A percentile compares a stretch with the other conserved stretches of the same genome.
Evolutionary conservation across 306 rosid species (phyloP).

Genomic region (Medicago arabica): DNA sequence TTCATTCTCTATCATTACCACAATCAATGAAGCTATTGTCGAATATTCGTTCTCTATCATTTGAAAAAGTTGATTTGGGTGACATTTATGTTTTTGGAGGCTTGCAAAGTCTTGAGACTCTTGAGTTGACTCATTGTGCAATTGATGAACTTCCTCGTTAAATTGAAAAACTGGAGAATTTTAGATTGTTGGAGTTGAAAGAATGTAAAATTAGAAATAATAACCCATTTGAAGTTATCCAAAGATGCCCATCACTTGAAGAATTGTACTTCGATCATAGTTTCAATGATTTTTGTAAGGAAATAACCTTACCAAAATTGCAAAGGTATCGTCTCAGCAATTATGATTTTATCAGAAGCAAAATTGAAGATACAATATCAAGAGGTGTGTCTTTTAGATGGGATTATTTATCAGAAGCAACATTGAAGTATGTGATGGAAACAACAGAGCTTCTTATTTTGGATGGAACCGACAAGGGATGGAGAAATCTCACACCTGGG

Average conservation of each 20-base stretch:
- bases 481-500: background rate
- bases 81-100: no score
- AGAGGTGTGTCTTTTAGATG: background rate
- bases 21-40: no score
- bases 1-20: no score
- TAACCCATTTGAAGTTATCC: no score
- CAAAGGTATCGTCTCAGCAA: background rate
- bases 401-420: background rate
- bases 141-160: background rate
- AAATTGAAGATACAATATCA: background rate
- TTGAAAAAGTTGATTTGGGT: no score
- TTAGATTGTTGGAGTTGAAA: background rate
- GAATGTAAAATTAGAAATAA: background rate
- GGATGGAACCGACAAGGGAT: background rate
- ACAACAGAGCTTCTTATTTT: background rate
- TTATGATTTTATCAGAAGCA: no score
- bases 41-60: no score
- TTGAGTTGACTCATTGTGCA: accelerated
- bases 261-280: background rate
- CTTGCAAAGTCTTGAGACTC: no score
- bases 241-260: background rate
- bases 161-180: background rate
- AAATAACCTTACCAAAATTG: background rate
- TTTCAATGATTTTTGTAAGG: background rate
- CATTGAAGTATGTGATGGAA: no score